A percentile compares a stretch with the other conserved stretches of the same genome.
phyloP scores from a whole-genome alignment of 2,329 filamentous ascomycete species.

The Sarocladium brachiariae region DNA sequence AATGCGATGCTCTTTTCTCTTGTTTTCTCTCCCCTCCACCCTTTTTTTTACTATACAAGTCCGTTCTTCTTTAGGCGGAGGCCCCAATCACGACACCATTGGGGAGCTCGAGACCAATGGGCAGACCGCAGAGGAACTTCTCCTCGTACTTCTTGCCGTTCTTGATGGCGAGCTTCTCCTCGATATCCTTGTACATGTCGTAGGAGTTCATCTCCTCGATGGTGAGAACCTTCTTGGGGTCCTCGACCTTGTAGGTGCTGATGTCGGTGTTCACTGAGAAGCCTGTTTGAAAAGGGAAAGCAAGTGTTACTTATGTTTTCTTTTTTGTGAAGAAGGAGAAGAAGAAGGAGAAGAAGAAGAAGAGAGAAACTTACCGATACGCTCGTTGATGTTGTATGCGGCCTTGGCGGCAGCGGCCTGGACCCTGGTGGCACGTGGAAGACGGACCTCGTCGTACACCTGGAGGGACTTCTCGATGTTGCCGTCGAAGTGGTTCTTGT shows the following conservation, averaged over 20 bases:
- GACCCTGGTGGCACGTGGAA: slow-evolving; percentile 48
- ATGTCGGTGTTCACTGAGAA: slow-evolving; percentile 55
- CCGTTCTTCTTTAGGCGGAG: neutral
- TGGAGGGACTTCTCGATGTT: slow-evolving; percentile 39
- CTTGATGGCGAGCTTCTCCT: slow-evolving; percentile 36
- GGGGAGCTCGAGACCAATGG: slow-evolving; percentile 40
- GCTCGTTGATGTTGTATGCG: slow-evolving; percentile 54
- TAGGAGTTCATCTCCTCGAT: slow-evolving; percentile 66
- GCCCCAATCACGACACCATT: slow-evolving; percentile 35
- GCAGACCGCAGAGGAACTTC: slow-evolving; percentile 36
- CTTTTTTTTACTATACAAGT: too few species aligned
- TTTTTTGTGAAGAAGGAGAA: neutral
- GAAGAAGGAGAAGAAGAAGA: neutral
- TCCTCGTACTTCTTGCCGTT: slow-evolving; percentile 26
- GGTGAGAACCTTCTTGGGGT: slow-evolving; percentile 54
- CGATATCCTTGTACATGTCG: slow-evolving; percentile 51
- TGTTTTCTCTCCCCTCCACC: too few species aligned
- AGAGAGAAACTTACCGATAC: slow-evolving; percentile 39
- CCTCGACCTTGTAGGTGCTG: slow-evolving; percentile 53
- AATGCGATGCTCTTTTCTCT: too few species aligned
- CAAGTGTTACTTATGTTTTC: neutral
- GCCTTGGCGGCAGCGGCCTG: slow-evolving; percentile 52
- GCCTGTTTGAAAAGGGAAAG: slow-evolving; percentile 26
- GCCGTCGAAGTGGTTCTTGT: slow-evolving; percentile 36
- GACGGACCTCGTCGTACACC: slow-evolving; percentile 45